A percentile compares a stretch with the other conserved stretches of the same genome.
These are phyloP conservation scores for Tylopilus sp. DNA, from an alignment of 768 basidiomycete genomes.

Conservation along the genomic window DNA sequence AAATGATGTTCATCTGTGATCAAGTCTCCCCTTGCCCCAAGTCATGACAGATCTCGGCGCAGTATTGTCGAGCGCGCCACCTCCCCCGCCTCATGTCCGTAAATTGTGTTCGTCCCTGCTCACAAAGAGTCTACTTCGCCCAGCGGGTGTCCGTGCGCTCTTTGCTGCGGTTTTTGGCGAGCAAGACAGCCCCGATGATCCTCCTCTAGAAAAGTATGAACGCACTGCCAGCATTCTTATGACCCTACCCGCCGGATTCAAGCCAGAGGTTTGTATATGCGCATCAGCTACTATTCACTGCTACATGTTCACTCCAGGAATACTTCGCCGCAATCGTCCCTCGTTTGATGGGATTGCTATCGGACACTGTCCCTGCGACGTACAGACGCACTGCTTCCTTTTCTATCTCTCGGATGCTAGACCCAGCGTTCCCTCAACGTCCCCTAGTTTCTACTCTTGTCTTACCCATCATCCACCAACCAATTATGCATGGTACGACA, in stretches of 20 bases:
- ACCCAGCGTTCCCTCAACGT: conserved; percentile 27
- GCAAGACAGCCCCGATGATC: conserved; percentile 47
- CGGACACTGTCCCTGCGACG: conserved; percentile 30
- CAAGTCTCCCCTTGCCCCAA: conserved; percentile 59
- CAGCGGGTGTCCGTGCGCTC: conserved; percentile 67
- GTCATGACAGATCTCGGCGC: conserved; percentile 61
- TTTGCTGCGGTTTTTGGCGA: conserved; percentile 69
- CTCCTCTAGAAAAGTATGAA: conserved; percentile 67
- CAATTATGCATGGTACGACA: conserved; percentile 36
- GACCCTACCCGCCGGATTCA: conserved; percentile 56
- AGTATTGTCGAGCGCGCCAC: conserved; percentile 45
- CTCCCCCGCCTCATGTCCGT: conserved; percentile 48
- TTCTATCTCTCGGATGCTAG: conserved; percentile 62
- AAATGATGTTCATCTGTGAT: conserved; percentile 10
- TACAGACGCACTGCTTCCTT: conserved; percentile 66
- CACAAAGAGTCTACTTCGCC: conserved; percentile 65
- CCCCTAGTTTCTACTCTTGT: conserved; percentile 31
- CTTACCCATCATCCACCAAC: conserved; percentile 49
- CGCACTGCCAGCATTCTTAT: conserved; percentile 63
- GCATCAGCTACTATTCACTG: background rate
- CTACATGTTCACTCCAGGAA: conserved; percentile 38
- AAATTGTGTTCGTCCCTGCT: conserved; percentile 62
- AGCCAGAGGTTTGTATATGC: conserved; percentile 45
- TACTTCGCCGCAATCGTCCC: conserved; percentile 59
- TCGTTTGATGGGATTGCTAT: conserved; percentile 49